Conservation (phyloP, 1,284 basidiomycete species). For the Tylopilus orsonianus region DNA sequence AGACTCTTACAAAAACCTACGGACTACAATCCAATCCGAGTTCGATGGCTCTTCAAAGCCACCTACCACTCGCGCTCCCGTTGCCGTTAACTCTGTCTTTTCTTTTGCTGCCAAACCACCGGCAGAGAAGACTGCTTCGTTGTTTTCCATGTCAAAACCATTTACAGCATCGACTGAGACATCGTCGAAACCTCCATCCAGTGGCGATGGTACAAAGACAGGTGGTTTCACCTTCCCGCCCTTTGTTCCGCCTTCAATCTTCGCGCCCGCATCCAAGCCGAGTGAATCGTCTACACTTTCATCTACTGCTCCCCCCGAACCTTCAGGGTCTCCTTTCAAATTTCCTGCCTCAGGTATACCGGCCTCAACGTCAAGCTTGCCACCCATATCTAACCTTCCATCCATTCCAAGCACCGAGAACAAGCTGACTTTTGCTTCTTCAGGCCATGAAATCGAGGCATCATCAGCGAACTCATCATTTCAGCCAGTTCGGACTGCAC, state of each 20-base stretch:
- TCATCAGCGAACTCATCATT: slow-evolving; percentile 4
- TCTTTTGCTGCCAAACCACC: slow-evolving; percentile 9
- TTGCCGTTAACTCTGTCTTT: slow-evolving; percentile 12
- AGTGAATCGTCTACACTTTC: slow-evolving; percentile 18
- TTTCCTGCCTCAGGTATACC: slow-evolving; percentile 11
- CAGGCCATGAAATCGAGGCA: slow-evolving; percentile 11
- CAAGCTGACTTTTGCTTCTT: slow-evolving; percentile 5
- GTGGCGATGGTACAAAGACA: slow-evolving; percentile 20
- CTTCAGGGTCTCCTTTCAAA: slow-evolving; percentile 23
- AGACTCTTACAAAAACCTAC: slow-evolving; percentile 65
- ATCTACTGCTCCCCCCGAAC: slow-evolving; percentile 12
- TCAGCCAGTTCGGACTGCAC: slow-evolving; percentile 12
- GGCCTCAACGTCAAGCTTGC: slow-evolving; percentile 7
- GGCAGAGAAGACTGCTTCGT: slow-evolving; percentile 24
- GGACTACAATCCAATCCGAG: slow-evolving; percentile 57
- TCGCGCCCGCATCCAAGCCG: slow-evolving; percentile 19
- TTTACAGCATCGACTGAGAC: slow-evolving; percentile 17
- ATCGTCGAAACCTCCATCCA: slow-evolving; percentile 6
- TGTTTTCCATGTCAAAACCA: slow-evolving; percentile 44
- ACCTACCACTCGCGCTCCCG: slow-evolving; percentile 2
- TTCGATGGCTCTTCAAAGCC: slow-evolving; percentile 41
- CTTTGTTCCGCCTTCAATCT: slow-evolving; percentile 28
- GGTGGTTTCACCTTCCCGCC: slow-evolving; percentile 23
- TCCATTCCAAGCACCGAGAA: slow-evolving; percentile 11
- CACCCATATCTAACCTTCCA: slow-evolving; percentile 12